phyloP scores from a whole-genome alignment of 805 yeast species.

The Blastobotrys terrestris region DNA sequence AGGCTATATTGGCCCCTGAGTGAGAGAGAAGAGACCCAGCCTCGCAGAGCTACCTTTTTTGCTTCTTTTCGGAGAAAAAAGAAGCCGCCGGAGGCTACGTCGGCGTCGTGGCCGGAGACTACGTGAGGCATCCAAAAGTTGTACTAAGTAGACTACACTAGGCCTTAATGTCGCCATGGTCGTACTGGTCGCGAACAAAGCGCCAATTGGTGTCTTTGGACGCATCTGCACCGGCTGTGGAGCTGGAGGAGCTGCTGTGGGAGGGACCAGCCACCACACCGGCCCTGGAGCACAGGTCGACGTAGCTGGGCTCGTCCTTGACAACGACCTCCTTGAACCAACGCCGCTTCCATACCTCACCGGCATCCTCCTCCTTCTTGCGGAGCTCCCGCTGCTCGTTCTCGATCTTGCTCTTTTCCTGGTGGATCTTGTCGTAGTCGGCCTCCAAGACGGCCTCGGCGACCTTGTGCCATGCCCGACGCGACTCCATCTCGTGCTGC shows the following conservation, averaged over 20 bases:
- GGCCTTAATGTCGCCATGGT: slow-evolving; percentile 18
- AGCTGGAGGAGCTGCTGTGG: slow-evolving; percentile 5
- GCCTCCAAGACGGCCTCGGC: slow-evolving; percentile 78
- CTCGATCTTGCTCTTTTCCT: slow-evolving; percentile 73
- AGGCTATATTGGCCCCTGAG: too few species aligned
- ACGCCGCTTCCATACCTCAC: slow-evolving; percentile 65
- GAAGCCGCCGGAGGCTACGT: not conserved
- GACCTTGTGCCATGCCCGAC: slow-evolving; percentile 85
- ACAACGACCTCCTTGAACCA: slow-evolving; percentile 54
- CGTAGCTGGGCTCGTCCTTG: slow-evolving; percentile 15
- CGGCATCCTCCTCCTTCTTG: slow-evolving; percentile 60
- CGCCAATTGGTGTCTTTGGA: slow-evolving; percentile 20
- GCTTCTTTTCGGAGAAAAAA: too few species aligned
- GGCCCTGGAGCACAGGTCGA: slow-evolving; percentile 13
- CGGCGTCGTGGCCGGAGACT: too few species aligned
- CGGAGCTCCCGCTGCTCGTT: slow-evolving; percentile 79
- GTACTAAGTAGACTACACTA: slow-evolving; percentile 2
- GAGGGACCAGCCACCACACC: slow-evolving; percentile 19
- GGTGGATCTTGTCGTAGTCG: slow-evolving; percentile 67
- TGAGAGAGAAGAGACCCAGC: too few species aligned
- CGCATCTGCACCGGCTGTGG: slow-evolving; percentile 6
- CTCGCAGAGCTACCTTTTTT: too few species aligned
- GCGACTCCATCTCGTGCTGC: slow-evolving; percentile 75
- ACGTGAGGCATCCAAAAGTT: not conserved
- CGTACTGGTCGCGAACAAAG: slow-evolving; percentile 19